Conservation (phyloP, 257 asterid genomes). For the Petunia axillaris region DNA sequence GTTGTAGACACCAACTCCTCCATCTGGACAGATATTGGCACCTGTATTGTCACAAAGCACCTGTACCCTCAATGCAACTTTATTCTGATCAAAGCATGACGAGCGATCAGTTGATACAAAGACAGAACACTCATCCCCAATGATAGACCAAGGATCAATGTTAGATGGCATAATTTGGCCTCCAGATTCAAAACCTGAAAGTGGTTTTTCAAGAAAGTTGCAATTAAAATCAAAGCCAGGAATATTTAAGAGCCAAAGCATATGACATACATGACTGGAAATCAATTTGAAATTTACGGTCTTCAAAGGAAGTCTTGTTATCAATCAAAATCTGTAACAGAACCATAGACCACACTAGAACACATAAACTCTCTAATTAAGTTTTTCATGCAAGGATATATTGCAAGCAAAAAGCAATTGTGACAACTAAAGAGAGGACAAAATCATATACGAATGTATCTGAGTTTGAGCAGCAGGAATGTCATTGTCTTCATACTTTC, state of each 20-base stretch:
- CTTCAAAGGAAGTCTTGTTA: slow-evolving; percentile 18
- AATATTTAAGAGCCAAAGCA: background rate
- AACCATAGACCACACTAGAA: slow-evolving; percentile 3
- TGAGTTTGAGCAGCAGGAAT: background rate
- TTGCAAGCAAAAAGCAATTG: background rate
- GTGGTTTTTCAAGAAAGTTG: slow-evolving; percentile 24
- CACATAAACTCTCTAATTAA: background rate
- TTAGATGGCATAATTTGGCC: slow-evolving; percentile 75
- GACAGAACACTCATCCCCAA: slow-evolving; percentile 73
- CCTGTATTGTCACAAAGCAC: slow-evolving; percentile 67
- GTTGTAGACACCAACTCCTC: slow-evolving; percentile 92
- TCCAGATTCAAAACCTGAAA: slow-evolving; percentile 94
- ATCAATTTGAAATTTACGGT: background rate
- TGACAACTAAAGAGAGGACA: background rate
- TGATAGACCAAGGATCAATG: slow-evolving; percentile 84
- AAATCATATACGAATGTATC: background rate
- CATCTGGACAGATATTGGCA: slow-evolving; percentile 65
- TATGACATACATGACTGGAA: background rate
- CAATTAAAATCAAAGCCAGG: background rate
- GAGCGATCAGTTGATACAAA: slow-evolving; percentile 79
- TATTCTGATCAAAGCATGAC: slow-evolving; percentile 80
- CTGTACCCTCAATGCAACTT: slow-evolving; percentile 79
- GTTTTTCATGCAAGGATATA: background rate
- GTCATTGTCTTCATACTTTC: background rate
- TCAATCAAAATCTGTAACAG: background rate